phyloP scores from a whole-genome alignment of 495 filamentous ascomycete species.

The Astrothelium macrocarpum region DNA sequence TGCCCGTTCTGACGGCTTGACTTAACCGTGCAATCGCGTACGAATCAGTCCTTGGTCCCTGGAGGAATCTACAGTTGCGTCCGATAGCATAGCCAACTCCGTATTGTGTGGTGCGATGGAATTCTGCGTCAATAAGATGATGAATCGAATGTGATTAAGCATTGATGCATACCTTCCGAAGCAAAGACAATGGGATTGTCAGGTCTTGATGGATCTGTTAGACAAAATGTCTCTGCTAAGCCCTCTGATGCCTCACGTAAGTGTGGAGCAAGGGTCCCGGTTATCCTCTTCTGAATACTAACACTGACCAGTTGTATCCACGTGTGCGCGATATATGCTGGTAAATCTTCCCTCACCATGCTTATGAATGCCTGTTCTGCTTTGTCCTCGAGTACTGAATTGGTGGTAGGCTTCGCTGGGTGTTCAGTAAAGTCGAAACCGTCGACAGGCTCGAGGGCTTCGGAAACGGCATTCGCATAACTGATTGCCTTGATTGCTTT shows the following conservation, averaged over 20 bases:
- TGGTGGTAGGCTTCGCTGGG: constrained; percentile 38
- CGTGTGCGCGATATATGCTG: constrained; percentile 57
- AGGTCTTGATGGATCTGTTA: constrained; percentile 61
- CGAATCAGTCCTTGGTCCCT: constrained; percentile 49
- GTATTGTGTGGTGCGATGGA: constrained; percentile 56
- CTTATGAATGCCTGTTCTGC: constrained; percentile 48
- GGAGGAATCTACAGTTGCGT: constrained; percentile 55
- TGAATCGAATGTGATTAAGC: neutral
- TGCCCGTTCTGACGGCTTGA: constrained; percentile 44
- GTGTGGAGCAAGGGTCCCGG: constrained; percentile 44
- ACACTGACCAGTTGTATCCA: constrained; percentile 49
- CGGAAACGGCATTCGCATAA: constrained; percentile 57
- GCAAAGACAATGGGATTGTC: constrained; percentile 75
- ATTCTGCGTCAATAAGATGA: constrained; percentile 23
- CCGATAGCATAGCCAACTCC: constrained; percentile 49
- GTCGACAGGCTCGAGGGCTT: constrained; percentile 41
- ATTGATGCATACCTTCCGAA: constrained; percentile 51
- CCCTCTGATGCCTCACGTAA: constrained; percentile 55
- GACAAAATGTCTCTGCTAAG: constrained; percentile 64
- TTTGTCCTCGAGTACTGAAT: constrained; percentile 48
- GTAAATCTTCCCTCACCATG: constrained; percentile 56
- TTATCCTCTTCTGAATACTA: constrained; percentile 48
- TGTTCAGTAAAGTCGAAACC: constrained; percentile 39
- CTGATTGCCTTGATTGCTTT: constrained; percentile 62
- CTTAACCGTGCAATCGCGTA: constrained; percentile 45